Percentiles rank a stretch among this genome's conserved stretches.
Conservation (phyloP, 75 land plant genomes). For the Pseudotsuga menziesii region DNA sequence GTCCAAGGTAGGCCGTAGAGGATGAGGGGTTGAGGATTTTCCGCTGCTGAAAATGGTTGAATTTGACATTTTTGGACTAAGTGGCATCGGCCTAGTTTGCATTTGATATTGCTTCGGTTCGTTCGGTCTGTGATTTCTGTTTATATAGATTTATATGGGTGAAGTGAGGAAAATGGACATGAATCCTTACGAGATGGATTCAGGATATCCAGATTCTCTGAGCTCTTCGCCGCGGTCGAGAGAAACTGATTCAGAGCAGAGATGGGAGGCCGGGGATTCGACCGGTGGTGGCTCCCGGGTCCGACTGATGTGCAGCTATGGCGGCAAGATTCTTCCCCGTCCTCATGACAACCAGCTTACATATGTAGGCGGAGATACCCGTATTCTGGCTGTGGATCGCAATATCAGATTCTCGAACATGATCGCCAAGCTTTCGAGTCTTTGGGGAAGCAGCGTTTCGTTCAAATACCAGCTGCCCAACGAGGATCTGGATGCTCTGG, state of each 20-base stretch:
- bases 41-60: too few relatives aligned
- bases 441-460: constrained; percentile 26
- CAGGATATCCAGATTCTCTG: constrained; percentile 41
- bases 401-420: constrained; percentile 35
- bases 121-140: too few relatives aligned
- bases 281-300: constrained; percentile 12
- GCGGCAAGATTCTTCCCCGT: constrained; percentile 82
- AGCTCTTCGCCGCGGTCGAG: constrained; percentile 48
- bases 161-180: too few relatives aligned
- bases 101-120: too few relatives aligned
- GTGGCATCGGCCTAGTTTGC: too few relatives aligned
- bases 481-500: constrained; percentile 86
- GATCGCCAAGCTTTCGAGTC: constrained; percentile 41
- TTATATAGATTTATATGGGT: too few relatives aligned
- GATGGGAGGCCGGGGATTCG: constrained; percentile 7
- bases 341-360: constrained; percentile 70
- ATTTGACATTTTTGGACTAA: too few relatives aligned
- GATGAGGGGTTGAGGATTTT: too few relatives aligned
- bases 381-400: constrained; percentile 72
- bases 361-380: constrained; percentile 87
- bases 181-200: not conserved
- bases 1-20: not conserved
- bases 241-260: constrained; percentile 40
- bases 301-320: constrained; percentile 91
- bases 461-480: constrained; percentile 92